These are phyloP conservation scores for Pseudoperonospora humuli DNA, from an alignment of 352 stramenopile species.

Conservation along the genomic window DNA sequence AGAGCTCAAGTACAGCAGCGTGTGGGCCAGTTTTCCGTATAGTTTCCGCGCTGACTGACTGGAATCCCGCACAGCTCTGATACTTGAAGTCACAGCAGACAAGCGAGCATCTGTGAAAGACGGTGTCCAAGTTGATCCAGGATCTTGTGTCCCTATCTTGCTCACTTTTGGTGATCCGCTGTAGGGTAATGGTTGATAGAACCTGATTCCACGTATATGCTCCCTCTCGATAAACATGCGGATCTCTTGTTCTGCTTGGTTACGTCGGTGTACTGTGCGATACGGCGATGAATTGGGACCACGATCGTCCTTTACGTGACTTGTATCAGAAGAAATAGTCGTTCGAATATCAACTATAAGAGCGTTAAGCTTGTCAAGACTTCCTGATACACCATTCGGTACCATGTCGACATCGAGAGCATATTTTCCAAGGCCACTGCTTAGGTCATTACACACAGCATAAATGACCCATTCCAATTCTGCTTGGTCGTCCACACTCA, in stretches of 20 bases:
- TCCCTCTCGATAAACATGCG: slow-evolving; percentile 53
- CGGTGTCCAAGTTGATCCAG: not conserved
- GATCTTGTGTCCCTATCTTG: not conserved
- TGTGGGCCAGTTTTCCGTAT: slow-evolving; percentile 40
- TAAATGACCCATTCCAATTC: slow-evolving; percentile 76
- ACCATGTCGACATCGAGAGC: slow-evolving; percentile 59
- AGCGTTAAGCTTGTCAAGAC: slow-evolving; percentile 65
- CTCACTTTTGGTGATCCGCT: slow-evolving; percentile 1
- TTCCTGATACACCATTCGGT: slow-evolving; percentile 42
- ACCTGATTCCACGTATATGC: slow-evolving; percentile 35
- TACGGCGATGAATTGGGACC: not conserved
- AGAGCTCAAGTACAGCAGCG: slow-evolving; percentile 45
- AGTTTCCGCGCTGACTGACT: slow-evolving; percentile 12
- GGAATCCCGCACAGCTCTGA: slow-evolving; percentile 20
- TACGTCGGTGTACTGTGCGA: not conserved
- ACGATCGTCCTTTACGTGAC: slow-evolving; percentile 3
- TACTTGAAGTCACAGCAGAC: slow-evolving; percentile 21
- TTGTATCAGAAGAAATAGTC: slow-evolving; percentile 13
- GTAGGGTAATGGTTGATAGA: slow-evolving; percentile 34
- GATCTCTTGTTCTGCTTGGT: slow-evolving; percentile 36
- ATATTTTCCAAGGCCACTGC: slow-evolving; percentile 60
- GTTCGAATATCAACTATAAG: slow-evolving; percentile 35
- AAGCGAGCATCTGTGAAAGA: slow-evolving; percentile 19
- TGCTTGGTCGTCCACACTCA: slow-evolving; percentile 49
- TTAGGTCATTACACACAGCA: slow-evolving; percentile 67